Conservation (phyloP, 495 filamentous ascomycete species). For the Diplogelasinospora grovesii region DNA sequence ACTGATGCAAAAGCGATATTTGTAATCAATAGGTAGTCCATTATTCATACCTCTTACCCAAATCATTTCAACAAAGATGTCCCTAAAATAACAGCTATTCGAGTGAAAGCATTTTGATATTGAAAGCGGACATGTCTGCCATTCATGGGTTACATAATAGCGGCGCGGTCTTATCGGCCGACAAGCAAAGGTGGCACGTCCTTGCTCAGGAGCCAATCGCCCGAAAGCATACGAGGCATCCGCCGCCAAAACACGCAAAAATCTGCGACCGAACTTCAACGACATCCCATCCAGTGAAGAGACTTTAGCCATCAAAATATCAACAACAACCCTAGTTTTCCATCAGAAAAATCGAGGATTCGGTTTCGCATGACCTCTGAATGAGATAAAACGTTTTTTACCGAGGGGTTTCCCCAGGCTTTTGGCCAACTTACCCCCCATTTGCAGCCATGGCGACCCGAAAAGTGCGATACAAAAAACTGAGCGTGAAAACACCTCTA, state of each 20-base stretch:
- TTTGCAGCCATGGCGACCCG: constrained; percentile 58
- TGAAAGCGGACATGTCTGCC: too few relatives aligned
- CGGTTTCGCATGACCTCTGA: constrained; percentile 49
- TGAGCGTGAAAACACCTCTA: constrained; percentile 79
- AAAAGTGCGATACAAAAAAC: constrained; percentile 82
- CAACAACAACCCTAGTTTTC: constrained; percentile 39
- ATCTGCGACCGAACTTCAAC: constrained; percentile 50
- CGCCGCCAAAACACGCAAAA: constrained; percentile 34
- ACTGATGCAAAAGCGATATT: too few relatives aligned
- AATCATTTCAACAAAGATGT: too few relatives aligned
- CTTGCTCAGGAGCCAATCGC: constrained; percentile 26
- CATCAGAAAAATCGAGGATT: constrained; percentile 51
- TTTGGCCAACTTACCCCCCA: constrained; percentile 31
- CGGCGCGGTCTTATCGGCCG: constrained; percentile 15
- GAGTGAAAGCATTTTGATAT: too few relatives aligned
- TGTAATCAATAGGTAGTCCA: too few relatives aligned
- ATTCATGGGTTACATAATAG: constrained; percentile 20
- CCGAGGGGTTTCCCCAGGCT: constrained; percentile 43
- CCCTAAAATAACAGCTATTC: too few relatives aligned
- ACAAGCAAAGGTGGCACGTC: constrained; percentile 7
- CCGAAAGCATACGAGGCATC: constrained; percentile 17
- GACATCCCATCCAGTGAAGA: constrained; percentile 56
- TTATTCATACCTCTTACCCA: too few relatives aligned
- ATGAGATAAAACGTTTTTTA: constrained; percentile 39
- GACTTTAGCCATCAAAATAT: constrained; percentile 55